Base-by-base conservation (phyloP, 306 rosid species). In the Vicia villosa region DNA sequence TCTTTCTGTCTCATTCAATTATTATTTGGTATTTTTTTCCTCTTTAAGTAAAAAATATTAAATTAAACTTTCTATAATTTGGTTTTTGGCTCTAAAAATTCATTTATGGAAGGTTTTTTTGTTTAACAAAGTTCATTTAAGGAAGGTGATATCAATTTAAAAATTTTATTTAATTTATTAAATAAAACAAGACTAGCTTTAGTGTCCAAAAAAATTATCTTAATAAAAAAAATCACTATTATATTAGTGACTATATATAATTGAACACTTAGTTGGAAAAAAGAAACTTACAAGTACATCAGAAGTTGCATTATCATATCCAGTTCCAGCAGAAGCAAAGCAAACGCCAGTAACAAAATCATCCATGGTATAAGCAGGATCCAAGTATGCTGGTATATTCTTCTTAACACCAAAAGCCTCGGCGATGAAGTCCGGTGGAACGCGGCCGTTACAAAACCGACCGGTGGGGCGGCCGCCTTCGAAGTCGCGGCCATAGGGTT, bases 401-500 rank as follows among this genome's bases (percentile, higher is more conserved):
- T 72, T 10, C 61, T 86, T 92, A 1, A 89, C 45, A 0, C 96
- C 92, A 0, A 92, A 71, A 5, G 88, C 86, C 67, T 92, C 80
- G 0, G 98, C 80, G 32, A 92, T 62, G 72, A 92, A 89, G 16
- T 92, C 98, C 0, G 98, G 87, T 0, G 96, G 84, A 16, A 89
- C 78, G 63, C 91, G 87, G 6, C 98, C 98, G 2, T 89, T 89
- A 38, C 80, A 72, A 73, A 92, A 89, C 67, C 98, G 82, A 8
- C 98, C 98, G 3, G 98, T 92, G 0, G 98, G 77, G 66, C 40
- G 84, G 15, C 92, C 88, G 2, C 96, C 95, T 0, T 34, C 42
- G 22, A 89, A 92, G 73, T 92, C 96, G 0, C 98, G 95, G 13
- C 98, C 98, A 0, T 92, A 92, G 2, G 97, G 97, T 73, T 14